Conservation (phyloP, 345 rosid species). For the Populus deltoides region DNA sequence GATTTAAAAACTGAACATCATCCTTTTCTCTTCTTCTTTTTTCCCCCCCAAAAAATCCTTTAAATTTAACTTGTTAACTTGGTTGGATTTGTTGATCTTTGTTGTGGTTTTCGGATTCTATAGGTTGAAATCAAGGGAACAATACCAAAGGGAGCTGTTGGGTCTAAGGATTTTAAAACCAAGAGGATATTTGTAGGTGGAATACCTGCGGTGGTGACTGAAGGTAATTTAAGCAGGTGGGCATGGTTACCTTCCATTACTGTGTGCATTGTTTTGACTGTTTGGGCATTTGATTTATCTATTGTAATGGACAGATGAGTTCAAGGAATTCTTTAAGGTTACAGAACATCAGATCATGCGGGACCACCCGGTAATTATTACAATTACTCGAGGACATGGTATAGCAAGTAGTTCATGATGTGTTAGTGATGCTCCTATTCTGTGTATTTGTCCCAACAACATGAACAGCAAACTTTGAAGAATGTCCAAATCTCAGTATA, state of each 20-base stretch:
- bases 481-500: background rate
- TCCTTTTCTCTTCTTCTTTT: background rate
- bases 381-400: background rate
- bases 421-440: slow-evolving; percentile 2
- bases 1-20: background rate
- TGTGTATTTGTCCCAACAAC: background rate
- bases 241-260: background rate
- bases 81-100: background rate
- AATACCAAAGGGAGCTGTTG: slow-evolving; percentile 78
- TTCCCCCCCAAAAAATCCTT: background rate
- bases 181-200: slow-evolving; percentile 96
- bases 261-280: background rate
- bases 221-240: slow-evolving; percentile 12
- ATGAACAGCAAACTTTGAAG: background rate
- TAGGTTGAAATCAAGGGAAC: slow-evolving; percentile 96
- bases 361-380: too few relatives aligned
- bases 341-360: slow-evolving; percentile 34
- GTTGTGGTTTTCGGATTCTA: background rate
- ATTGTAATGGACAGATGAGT: slow-evolving; percentile 21
- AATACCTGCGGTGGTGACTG: slow-evolving; percentile 68
- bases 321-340: slow-evolving; percentile 32
- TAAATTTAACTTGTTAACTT: background rate
- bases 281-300: background rate
- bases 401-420: background rate
- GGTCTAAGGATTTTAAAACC: slow-evolving; percentile 70